These are phyloP conservation scores for Russula olivacea DNA, from an alignment of 768 basidiomycete genomes.

Conservation along the genomic window DNA sequence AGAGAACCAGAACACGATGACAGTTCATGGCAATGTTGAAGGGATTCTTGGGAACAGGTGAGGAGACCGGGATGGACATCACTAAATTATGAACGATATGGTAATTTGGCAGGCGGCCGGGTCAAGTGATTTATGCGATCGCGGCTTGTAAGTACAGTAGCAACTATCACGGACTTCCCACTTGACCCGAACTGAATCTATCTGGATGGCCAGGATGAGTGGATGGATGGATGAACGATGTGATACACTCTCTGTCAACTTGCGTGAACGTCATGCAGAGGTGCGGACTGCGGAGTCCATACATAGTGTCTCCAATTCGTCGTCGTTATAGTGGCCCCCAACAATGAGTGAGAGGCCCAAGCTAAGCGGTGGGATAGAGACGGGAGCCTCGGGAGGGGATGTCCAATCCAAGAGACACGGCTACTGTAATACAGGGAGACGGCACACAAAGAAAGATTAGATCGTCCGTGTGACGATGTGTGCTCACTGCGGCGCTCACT, in stretches of 20 bases:
- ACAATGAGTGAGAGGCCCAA: background rate
- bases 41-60: too few species aligned
- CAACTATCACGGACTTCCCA: background rate
- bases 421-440: slow-evolving; percentile 24
- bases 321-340: slow-evolving; percentile 10
- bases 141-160: background rate
- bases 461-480: too few species aligned
- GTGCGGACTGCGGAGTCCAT: slow-evolving; percentile 15
- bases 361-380: slow-evolving; percentile 18
- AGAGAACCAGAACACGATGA: too few species aligned
- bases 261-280: background rate
- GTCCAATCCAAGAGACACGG: slow-evolving; percentile 22
- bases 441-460: background rate
- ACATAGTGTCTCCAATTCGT: slow-evolving; percentile 23
- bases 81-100: too few species aligned
- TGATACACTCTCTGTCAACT: background rate
- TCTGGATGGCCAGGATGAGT: background rate
- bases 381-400: slow-evolving; percentile 8
- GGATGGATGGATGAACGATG: background rate
- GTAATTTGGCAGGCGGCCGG: too few species aligned
- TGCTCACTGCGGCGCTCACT: too few species aligned
- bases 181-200: background rate
- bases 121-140: too few species aligned
- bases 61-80: too few species aligned
- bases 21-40: too few species aligned